Evolutionary conservation across 148 eudicot species (phyloP), one percentile per base, ranked within the genome.

Genomic region (Dianthus caryophyllus): DNA sequence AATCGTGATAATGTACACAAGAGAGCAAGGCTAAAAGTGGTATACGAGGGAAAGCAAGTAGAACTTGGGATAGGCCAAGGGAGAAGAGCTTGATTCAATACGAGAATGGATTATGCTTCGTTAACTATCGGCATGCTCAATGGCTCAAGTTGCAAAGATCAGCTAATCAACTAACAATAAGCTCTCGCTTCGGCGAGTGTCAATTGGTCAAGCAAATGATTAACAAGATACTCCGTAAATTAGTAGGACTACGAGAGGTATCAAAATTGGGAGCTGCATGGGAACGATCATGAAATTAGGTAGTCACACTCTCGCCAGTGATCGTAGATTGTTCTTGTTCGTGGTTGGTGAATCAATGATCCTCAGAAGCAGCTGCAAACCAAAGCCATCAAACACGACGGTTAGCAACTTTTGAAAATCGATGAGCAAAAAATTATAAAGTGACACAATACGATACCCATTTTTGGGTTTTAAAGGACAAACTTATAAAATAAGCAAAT

Each of bases 321-420:
- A 30, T 58, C 61, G 13, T 7, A 29, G 17, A 58, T 30, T 7
- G 5, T 58, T 58, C 41, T 30, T 7, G 5, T 58, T 58, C 41
- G 21, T 9, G 38, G 13, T 53, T 53, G 57, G 6, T 53, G 26
- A 8, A 2, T 43, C 7, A 44, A 18, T 63, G 52, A 41, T 63
- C 66, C 50, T 44, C 52, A 25, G 51, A 24, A 63, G 52, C 66
- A 44, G 52, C 66, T 63, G 66, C 52, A 63, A 63, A 18, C 15
- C 43, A 30, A 63, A 63, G 30, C 30, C 11, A 9, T 29, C 60
- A 26, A 14, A 56, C 1, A 16, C 61, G 6, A 29, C 5, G 13
- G 36, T 56, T 12, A 24, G 1, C 38, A 29, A 13, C 51, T 47
- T 47, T 18, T 14, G 13, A 15, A 47, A 6, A 1, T 15, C 18